Conservation (phyloP, 352 stramenopile species). For the Phytophthora ohioensis region DNA sequence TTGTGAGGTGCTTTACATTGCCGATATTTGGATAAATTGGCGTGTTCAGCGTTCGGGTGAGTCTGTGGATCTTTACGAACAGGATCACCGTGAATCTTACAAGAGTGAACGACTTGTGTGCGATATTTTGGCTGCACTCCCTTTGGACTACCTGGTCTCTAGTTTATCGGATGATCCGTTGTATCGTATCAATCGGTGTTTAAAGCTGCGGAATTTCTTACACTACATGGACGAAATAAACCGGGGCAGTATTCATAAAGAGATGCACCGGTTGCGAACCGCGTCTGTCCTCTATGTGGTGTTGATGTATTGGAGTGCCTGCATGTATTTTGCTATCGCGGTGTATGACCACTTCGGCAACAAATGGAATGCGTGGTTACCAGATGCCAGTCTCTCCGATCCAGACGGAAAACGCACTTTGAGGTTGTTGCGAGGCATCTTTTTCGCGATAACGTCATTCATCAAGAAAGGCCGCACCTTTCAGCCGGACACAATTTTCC, state of each 20-base stretch:
- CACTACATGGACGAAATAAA: conserved; percentile 74
- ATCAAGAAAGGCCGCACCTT: conserved; percentile 75
- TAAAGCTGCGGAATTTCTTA: conserved; percentile 60
- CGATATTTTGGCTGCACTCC: conserved; percentile 55
- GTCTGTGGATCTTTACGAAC: conserved; percentile 69
- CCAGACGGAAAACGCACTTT: conserved; percentile 44
- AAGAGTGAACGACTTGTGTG: conserved; percentile 51
- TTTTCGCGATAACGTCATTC: conserved; percentile 68
- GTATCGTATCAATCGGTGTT: conserved; percentile 55
- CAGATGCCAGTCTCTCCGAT: conserved; percentile 42
- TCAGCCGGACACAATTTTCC: conserved; percentile 48
- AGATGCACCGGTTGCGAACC: conserved; percentile 62
- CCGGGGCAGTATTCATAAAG: conserved; percentile 64
- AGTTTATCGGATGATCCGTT: conserved; percentile 40
- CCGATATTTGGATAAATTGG: conserved; percentile 73
- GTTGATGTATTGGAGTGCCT: conserved; percentile 73
- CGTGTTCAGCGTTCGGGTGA: conserved; percentile 40
- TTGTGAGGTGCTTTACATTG: conserved; percentile 61
- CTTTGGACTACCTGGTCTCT: conserved; percentile 56
- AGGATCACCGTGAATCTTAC: conserved; percentile 53
- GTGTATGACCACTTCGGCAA: conserved; percentile 55
- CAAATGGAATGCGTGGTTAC: conserved; percentile 62
- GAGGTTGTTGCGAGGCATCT: conserved; percentile 58
- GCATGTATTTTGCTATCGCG: conserved; percentile 61
- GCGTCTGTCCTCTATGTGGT: conserved; percentile 58